A percentile compares a stretch with the other conserved stretches of the same genome.
phyloP scores from a whole-genome alignment of 257 asterid genomes.

The Haberlea rhodopensis region DNA sequence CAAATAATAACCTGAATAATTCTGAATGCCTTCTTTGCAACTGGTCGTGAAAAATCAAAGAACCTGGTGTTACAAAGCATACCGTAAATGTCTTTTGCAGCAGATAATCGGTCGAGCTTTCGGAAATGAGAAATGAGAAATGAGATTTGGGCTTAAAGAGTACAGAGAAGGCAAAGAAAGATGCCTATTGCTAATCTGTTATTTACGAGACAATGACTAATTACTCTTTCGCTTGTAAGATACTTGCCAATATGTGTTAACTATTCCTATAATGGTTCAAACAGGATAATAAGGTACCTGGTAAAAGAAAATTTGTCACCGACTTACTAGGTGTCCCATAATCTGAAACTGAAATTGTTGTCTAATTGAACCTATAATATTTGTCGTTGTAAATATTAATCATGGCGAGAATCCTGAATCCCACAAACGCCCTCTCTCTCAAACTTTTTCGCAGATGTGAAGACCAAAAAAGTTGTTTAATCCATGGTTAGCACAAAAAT shows the following conservation, averaged over 20 bases:
- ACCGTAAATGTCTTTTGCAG: slow-evolving; percentile 4
- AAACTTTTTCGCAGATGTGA: not conserved
- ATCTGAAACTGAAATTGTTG: not conserved
- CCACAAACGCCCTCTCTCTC: not conserved
- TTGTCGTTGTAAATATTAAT: not conserved
- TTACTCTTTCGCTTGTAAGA: too few species aligned
- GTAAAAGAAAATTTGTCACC: not conserved
- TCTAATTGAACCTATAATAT: not conserved
- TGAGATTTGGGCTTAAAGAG: too few species aligned
- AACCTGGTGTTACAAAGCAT: slow-evolving; percentile 46
- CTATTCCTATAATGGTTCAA: not conserved
- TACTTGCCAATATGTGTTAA: too few species aligned
- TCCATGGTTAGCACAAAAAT: slow-evolving; percentile 18
- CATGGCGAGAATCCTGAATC: not conserved
- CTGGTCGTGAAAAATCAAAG: slow-evolving; percentile 78
- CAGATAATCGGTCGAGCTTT: too few species aligned
- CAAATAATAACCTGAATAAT: slow-evolving; percentile 61
- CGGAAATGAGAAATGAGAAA: too few species aligned
- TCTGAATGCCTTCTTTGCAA: slow-evolving; percentile 74
- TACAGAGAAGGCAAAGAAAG: too few species aligned
- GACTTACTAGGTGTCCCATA: not conserved
- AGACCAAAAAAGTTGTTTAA: slow-evolving; percentile 16
- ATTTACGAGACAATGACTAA: too few species aligned
- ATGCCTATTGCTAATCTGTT: too few species aligned
- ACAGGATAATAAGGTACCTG: not conserved